Evolutionary conservation across 2,329 filamentous ascomycete genomes (phyloP).

Genomic region (Trichophyton schoenleinii): DNA sequence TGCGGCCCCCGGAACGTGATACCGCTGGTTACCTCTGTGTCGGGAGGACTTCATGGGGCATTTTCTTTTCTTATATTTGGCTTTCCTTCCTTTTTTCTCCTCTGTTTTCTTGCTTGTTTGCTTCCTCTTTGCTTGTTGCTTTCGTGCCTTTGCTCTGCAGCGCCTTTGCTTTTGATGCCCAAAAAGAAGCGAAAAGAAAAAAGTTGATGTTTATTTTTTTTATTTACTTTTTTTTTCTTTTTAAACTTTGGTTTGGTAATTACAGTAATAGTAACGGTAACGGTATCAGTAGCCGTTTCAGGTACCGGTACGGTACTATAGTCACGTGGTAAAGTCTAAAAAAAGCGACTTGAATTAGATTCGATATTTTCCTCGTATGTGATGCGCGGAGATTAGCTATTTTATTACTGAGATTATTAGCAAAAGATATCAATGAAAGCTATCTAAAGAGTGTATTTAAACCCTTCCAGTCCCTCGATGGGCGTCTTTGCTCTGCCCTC

Average conservation of each 20-base stretch:
- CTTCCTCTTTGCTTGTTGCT: neutral
- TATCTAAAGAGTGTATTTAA: constrained; percentile 10
- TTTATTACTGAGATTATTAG: neutral
- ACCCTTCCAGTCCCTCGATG: constrained; percentile 11
- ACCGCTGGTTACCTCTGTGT: neutral
- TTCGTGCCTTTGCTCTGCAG: neutral
- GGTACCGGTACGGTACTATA: neutral
- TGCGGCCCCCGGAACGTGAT: neutral
- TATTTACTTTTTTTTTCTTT: too few relatives aligned
- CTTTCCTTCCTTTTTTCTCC: too few relatives aligned
- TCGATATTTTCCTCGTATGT: too few relatives aligned
- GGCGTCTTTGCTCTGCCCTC: constrained; percentile 4
- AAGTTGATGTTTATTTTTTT: neutral
- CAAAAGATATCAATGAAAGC: neutral
- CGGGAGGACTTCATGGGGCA: neutral
- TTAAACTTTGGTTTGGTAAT: neutral
- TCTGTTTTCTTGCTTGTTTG: too few relatives aligned
- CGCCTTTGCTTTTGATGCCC: neutral
- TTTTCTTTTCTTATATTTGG: too few relatives aligned
- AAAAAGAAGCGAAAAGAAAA: neutral
- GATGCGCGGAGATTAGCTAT: too few relatives aligned
- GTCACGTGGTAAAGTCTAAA: neutral
- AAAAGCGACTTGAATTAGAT: too few relatives aligned
- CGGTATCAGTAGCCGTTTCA: neutral
- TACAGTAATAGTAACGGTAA: neutral